These are phyloP conservation scores for Populus hybrid DNA, from an alignment of 441 rosid genomes.

Conservation along the genomic window DNA sequence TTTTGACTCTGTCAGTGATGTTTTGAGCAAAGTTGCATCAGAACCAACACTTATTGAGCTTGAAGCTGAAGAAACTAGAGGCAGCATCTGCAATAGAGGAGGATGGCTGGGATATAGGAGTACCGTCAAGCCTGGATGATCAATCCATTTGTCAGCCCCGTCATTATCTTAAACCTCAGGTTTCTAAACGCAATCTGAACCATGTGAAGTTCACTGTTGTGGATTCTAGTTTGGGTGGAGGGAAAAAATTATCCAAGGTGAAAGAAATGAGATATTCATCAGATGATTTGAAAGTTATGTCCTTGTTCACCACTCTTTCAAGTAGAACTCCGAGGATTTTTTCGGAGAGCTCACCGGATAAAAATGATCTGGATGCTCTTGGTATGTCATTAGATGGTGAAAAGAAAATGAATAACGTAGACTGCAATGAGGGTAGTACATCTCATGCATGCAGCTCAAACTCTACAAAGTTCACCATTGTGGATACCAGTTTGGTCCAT, in stretches of 20 bases:
- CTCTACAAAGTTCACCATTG: conserved; percentile 39
- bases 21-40: too few species aligned
- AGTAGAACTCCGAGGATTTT: conserved; percentile 24
- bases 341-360: conserved; percentile 21
- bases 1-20: too few species aligned
- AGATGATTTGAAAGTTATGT: conserved; percentile 26
- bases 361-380: conserved; percentile 24
- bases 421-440: conserved; percentile 15
- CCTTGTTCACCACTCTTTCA: conserved; percentile 25
- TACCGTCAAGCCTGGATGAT: too few species aligned
- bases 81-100: too few species aligned
- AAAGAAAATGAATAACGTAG: conserved; percentile 18
- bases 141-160: too few species aligned
- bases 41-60: too few species aligned
- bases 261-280: conserved; percentile 48
- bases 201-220: too few species aligned
- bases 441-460: conserved; percentile 19
- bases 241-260: conserved; percentile 40
- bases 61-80: too few species aligned
- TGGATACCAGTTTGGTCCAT: conserved; percentile 56
- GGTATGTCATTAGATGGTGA: conserved; percentile 22
- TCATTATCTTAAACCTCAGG: too few species aligned
- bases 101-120: too few species aligned
- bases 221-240: conserved; percentile 58
- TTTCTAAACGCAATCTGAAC: too few species aligned